Evolutionary conservation across 73 alveolate species (phyloP), one percentile per base, ranked within the genome.

Genomic region (Paramecium tetraurelia): DNA sequence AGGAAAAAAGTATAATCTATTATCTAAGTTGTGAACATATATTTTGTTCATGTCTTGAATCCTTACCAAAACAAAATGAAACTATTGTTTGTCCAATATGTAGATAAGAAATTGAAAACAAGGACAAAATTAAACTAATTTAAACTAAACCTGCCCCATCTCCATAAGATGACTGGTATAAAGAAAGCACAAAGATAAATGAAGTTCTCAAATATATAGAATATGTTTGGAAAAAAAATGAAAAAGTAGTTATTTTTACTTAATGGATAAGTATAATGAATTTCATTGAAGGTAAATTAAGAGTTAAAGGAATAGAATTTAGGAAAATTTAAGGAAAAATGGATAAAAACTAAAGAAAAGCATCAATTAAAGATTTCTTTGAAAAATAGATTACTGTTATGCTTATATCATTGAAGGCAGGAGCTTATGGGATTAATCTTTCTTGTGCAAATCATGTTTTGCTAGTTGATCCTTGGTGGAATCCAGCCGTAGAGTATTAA

Each of bases 391-490:
- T 44, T 1, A 89, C 89, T 70, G 94, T 35, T 9, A 89, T 89
- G 20, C 22, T 89, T 2, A 71, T 89, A 69, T 89, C 94, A 18
- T 38, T 89, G 7, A 89, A 89, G 43, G 89, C 94, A 24, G 94
- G 94, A 41, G 89, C 94, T n/a, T 69, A 58, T 46, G 94, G 94
- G 2, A 77, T 89, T 14, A 89, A 89, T 40, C 41, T 89, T 12
- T n/a, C 40, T 24, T 84, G 59, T 11, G 94, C 94, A 10, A 89
- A 89, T 44, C 89, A 89, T 71, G 92, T 89, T 36, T 14, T 89
- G 7, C 35, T 89, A 5, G 70, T 77, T 33, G 94, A 89, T 50
- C 94, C 94, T 12, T 89, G 94, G 94, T 89, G 87, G 86, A 89
- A 89, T 44, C 94, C 94, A 16, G 94, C 94, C 0, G 76, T 89